These are phyloP conservation scores for Annulohypoxylon nitens DNA, from an alignment of 495 filamentous ascomycete species.

Conservation along the genomic window DNA sequence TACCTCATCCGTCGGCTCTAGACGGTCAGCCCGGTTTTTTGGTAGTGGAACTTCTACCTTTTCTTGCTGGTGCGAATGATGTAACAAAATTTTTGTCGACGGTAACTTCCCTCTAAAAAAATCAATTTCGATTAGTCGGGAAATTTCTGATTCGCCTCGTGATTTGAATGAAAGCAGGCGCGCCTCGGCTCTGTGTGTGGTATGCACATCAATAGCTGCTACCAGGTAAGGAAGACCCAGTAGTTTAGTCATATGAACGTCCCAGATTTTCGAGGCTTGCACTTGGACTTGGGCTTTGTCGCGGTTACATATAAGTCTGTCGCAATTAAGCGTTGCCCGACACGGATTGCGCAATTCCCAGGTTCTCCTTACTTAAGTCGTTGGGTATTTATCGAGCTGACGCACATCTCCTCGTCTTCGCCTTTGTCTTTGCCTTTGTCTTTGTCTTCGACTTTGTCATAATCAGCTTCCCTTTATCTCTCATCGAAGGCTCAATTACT, in stretches of 20 bases:
- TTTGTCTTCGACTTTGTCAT: neutral
- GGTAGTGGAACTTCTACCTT: conserved; percentile 27
- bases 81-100: conserved; percentile 16
- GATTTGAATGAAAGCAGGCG: conserved; percentile 22
- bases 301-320: conserved; percentile 21
- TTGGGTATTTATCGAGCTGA: conserved; percentile 25
- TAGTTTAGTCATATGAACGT: conserved; percentile 9
- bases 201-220: neutral
- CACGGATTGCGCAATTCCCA: conserved; percentile 34
- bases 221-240: neutral
- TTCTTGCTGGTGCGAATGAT: conserved; percentile 25
- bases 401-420: neutral
- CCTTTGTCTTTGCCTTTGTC: neutral
- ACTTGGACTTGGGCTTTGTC: conserved; percentile 1
- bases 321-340: conserved; percentile 19
- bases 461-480: neutral
- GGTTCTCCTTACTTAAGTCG: neutral
- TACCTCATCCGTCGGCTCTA: conserved; percentile 42
- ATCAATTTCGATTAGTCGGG: conserved; percentile 18
- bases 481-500: neutral
- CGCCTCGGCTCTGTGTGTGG: neutral
- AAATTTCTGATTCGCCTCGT: conserved; percentile 36
- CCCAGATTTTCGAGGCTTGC: neutral
- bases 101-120: neutral
- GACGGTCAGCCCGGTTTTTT: conserved; percentile 17